A percentile compares a stretch with the other conserved stretches of the same genome.
phyloP scores from a whole-genome alignment of 2,329 filamentous ascomycete species.

The Penicillium occitanis region DNA sequence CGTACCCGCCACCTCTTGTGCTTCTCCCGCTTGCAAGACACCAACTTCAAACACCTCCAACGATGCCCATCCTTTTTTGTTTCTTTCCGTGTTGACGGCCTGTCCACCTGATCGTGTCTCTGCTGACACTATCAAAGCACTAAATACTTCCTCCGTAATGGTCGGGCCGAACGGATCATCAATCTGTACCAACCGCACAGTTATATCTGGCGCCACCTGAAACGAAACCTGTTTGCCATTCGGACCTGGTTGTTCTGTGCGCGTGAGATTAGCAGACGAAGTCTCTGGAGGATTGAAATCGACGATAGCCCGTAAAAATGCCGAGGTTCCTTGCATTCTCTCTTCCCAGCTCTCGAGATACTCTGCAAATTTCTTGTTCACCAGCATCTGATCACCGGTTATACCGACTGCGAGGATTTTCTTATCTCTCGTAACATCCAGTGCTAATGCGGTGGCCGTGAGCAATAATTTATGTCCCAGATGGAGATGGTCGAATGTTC shows the following conservation, averaged over 20 bases:
- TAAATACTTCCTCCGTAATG: conserved; percentile 74
- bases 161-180: conserved; percentile 89
- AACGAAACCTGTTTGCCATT: conserved; percentile 42
- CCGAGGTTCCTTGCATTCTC: conserved; percentile 66
- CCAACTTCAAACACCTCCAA: conserved; percentile 86
- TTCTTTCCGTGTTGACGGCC: conserved; percentile 81
- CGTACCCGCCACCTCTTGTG: conserved; percentile 45
- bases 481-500: conserved; percentile 95
- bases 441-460: conserved; percentile 76
- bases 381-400: conserved; percentile 80
- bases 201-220: conserved; percentile 61
- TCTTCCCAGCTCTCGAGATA: conserved; percentile 77
- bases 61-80: conserved; percentile 70
- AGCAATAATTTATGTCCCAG: conserved; percentile 94
- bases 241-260: conserved; percentile 37
- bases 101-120: conserved; percentile 83
- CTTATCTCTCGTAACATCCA: conserved; percentile 51
- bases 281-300: conserved; percentile 56
- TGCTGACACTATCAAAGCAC: conserved; percentile 78
- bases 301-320: conserved; percentile 66
- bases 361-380: conserved; percentile 84
- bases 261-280: conserved; percentile 31
- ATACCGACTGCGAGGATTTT: conserved; percentile 77
- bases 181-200: conserved; percentile 78
- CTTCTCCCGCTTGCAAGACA: conserved; percentile 70